These are phyloP conservation scores for Vaccinium darrowii DNA, from an alignment of 148 eudicot genomes.

Conservation along the genomic window DNA sequence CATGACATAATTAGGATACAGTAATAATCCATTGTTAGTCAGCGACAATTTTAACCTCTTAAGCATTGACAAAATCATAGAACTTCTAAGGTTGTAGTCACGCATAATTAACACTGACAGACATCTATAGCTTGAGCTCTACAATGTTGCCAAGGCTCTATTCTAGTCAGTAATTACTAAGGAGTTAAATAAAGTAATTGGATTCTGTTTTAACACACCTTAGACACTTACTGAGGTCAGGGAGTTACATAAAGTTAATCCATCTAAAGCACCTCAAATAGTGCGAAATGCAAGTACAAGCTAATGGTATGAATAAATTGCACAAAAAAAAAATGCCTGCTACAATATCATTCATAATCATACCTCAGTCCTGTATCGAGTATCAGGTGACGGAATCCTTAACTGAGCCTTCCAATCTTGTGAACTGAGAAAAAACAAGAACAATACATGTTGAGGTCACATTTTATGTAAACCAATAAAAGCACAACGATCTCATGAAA, in stretches of 20 bases:
- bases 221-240: background rate
- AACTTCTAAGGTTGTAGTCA: background rate
- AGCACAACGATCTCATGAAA: background rate
- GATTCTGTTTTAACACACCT: background rate
- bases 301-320: background rate
- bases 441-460: background rate
- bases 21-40: background rate
- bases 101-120: background rate
- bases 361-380: constrained; percentile 86
- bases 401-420: constrained; percentile 86
- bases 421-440: constrained; percentile 39
- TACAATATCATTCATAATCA: background rate
- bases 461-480: background rate
- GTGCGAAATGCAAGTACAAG: background rate
- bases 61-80: background rate
- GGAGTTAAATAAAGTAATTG: background rate
- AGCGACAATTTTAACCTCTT: background rate
- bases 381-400: constrained; percentile 68
- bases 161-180: background rate
- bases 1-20: background rate
- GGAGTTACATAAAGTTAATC: background rate
- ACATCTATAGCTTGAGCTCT: background rate
- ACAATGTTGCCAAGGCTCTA: background rate
- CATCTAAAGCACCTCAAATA: background rate
- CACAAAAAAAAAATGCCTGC: background rate